A percentile compares a stretch with the other conserved stretches of the same genome.
Conservation (phyloP, 495 filamentous ascomycete genomes). For the Hypoxylon subgilvum region DNA sequence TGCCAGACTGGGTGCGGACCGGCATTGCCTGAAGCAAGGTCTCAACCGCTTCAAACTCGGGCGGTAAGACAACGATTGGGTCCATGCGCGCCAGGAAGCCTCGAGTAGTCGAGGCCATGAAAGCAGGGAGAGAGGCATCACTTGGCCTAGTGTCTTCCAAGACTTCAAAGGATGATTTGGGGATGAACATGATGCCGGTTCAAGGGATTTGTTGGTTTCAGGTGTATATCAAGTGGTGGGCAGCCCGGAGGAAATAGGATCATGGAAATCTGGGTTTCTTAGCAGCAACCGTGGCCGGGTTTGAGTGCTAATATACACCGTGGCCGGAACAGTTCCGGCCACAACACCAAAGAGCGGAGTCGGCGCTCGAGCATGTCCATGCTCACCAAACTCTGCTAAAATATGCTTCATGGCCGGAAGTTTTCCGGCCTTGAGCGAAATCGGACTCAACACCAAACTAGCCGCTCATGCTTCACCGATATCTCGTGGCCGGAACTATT, state of each 20-base stretch:
- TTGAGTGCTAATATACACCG: conserved; percentile 36
- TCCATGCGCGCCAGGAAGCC: conserved; percentile 77
- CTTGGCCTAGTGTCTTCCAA: conserved; percentile 48
- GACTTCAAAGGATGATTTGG: conserved; percentile 45
- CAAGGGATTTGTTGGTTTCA: background rate
- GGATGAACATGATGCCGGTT: conserved; percentile 33
- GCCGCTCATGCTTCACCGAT: background rate
- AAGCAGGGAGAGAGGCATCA: conserved; percentile 68
- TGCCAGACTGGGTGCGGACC: conserved; percentile 69
- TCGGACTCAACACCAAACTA: conserved; percentile 10
- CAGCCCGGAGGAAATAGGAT: background rate
- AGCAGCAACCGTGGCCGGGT: background rate
- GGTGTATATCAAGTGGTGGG: background rate
- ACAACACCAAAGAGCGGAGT: conserved; percentile 21
- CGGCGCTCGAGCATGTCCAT: conserved; percentile 12
- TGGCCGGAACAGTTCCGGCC: conserved; percentile 47
- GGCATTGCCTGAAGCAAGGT: conserved; percentile 76
- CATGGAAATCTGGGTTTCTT: background rate
- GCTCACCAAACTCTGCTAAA: conserved; percentile 1
- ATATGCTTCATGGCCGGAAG: conserved; percentile 23
- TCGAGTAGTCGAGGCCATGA: conserved; percentile 83
- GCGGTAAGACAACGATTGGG: conserved; percentile 65
- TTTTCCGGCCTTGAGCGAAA: conserved; percentile 30
- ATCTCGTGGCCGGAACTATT: conserved; percentile 22
- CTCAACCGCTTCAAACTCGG: conserved; percentile 71